Base-by-base conservation (phyloP, 805 yeast genomes). In the Saturnispora dispora region DNA sequence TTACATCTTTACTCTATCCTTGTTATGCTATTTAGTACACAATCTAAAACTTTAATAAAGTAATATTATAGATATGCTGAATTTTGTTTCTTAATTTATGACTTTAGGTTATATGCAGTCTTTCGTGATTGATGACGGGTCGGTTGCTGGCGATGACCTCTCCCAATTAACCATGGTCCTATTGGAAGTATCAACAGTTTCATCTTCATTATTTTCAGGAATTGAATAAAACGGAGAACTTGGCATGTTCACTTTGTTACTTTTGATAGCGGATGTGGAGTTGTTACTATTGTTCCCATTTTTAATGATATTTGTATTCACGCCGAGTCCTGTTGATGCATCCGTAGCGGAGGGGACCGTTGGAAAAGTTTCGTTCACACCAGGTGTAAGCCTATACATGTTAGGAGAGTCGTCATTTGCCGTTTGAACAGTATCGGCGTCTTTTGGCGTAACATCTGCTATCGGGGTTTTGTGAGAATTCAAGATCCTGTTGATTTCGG, bases 211-310 rank as follows among this genome's bases (percentile, higher is more conserved):
- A 11, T 57, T 54, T 22, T 53, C 48, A 10, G 51, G 55, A 10
- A 55, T 46, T 18, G 55, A 45, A 47, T 63, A 64, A 46, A 63
- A 64, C 7, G 70, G 70, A 4, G 70, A 66, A 45, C 68, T 63
- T 27, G 70, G 70, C 65, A 66, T 62, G 20, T 55, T 59, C 17
- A 55, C 11, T 18, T 53, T 53, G 17, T 11, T 25, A 11, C 17
- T 17, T 23, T 41, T 46, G 13, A 37, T 13, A 37, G 41, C 2
- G 18, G 10, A 13, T 37, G 22, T n/a, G 4, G 13, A 18, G 13
- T 37, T n/a, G 41, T 9, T 18, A 37, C 15, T 4, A 13, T 17
- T 30, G 33, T 13, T 11, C 13, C 13, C 33, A 30, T 30, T 30
- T 13, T 30, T 30, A 3, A 11, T 30, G 13, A 2, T 30, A 13